Percentiles rank a stretch among this genome's conserved stretches.
These are phyloP conservation scores for Drosera capensis DNA, from an alignment of 148 eudicot genomes.

Conservation along the genomic window DNA sequence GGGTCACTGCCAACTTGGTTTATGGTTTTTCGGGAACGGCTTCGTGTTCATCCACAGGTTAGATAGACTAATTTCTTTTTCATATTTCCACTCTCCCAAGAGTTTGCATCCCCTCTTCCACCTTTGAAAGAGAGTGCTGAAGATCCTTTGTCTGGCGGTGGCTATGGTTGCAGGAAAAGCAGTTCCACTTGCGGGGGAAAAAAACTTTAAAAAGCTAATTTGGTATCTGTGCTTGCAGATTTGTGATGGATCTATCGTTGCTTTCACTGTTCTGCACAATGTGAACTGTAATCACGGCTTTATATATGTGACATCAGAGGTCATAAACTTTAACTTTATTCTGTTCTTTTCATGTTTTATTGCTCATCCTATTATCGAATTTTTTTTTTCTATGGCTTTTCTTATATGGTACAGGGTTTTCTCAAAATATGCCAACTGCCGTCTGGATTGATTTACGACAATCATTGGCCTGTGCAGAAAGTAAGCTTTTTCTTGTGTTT, in stretches of 20 bases:
- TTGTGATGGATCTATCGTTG: slow-evolving; percentile 86
- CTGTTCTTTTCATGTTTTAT: neutral
- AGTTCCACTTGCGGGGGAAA: neutral
- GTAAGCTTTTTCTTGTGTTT: slow-evolving; percentile 14
- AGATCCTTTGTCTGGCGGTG: neutral
- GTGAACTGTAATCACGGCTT: slow-evolving; percentile 94
- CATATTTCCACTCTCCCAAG: neutral
- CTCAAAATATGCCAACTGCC: slow-evolving; percentile 89
- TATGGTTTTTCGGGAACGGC: slow-evolving; percentile 84
- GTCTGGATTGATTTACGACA: slow-evolving; percentile 58
- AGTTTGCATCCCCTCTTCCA: neutral
- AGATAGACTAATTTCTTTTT: slow-evolving; percentile 8
- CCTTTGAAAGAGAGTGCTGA: neutral
- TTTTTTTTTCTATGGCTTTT: slow-evolving; percentile 1
- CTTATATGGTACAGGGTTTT: slow-evolving; percentile 38
- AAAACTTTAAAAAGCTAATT: neutral
- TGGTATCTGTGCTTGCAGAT: slow-evolving; percentile 33
- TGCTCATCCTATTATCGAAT: neutral
- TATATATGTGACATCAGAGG: slow-evolving; percentile 86
- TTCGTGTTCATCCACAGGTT: slow-evolving; percentile 97
- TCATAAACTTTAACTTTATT: slow-evolving; percentile 11
- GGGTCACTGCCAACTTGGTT: slow-evolving; percentile 90
- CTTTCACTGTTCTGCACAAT: slow-evolving; percentile 95
- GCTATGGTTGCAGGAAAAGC: neutral
- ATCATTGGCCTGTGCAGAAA: slow-evolving; percentile 96